Conservation (phyloP, 495 filamentous ascomycete genomes). For the Coniosporium apollinis region DNA sequence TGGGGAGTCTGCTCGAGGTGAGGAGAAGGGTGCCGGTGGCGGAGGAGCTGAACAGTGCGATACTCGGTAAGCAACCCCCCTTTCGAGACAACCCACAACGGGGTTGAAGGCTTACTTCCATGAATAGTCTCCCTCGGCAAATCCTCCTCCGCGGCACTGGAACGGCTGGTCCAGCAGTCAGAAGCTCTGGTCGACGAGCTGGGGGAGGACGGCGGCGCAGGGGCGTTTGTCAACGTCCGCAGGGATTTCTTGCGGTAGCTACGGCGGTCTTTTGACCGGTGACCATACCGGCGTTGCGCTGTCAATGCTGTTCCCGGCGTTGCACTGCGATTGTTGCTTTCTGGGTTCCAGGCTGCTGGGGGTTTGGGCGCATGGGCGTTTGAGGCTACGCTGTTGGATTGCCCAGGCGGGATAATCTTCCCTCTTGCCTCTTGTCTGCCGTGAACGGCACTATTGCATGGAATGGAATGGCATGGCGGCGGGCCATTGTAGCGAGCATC, state of each 20-base stretch:
- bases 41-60: conserved; percentile 88
- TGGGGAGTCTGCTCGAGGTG: conserved; percentile 65
- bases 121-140: conserved; percentile 69
- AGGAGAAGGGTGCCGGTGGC: conserved; percentile 63
- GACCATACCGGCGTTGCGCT: too few relatives aligned
- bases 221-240: conserved; percentile 71
- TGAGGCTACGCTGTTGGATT: too few relatives aligned
- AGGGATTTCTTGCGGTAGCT: conserved; percentile 8
- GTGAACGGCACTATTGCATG: too few relatives aligned
- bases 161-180: conserved; percentile 75
- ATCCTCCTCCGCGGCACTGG: conserved; percentile 72
- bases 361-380: too few relatives aligned
- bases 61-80: conserved; percentile 57
- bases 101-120: background rate
- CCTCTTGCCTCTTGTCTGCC: too few relatives aligned
- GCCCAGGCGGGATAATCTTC: too few relatives aligned
- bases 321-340: too few relatives aligned
- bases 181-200: conserved; percentile 70
- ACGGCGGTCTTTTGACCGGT: too few relatives aligned
- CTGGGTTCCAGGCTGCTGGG: too few relatives aligned
- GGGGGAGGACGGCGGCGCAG: conserved; percentile 65
- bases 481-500: too few relatives aligned
- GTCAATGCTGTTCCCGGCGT: too few relatives aligned
- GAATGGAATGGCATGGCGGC: too few relatives aligned
- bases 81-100: background rate